Conservation (phyloP, 257 asterid species). For the Plectranthus barbatus region DNA sequence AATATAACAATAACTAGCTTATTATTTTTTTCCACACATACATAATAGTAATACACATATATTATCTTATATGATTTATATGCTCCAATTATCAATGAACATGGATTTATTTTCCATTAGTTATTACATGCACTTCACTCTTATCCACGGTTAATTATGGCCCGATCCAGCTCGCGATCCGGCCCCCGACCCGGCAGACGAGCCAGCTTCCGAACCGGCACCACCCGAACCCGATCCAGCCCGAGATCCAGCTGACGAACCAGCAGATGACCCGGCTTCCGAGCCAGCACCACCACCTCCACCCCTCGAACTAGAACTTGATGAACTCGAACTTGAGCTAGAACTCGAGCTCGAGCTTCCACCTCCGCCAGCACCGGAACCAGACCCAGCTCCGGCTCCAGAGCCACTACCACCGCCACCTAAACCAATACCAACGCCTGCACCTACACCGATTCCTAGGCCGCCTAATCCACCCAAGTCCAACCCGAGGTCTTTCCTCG, state of each 20-base stretch:
- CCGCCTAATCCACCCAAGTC: slow-evolving; percentile 44
- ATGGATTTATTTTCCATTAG: neutral
- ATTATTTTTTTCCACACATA: too few relatives aligned
- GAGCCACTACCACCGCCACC: slow-evolving; percentile 64
- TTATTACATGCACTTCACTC: neutral
- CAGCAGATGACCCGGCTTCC: slow-evolving; percentile 60
- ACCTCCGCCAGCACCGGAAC: slow-evolving; percentile 24
- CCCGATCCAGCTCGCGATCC: slow-evolving; percentile 28
- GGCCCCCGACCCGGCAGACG: slow-evolving; percentile 27
- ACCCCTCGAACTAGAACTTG: slow-evolving; percentile 26
- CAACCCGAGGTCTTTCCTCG: slow-evolving; percentile 56
- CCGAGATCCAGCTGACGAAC: slow-evolving; percentile 57
- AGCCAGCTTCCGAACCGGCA: slow-evolving; percentile 28
- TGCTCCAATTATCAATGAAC: neutral
- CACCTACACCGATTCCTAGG: slow-evolving; percentile 43
- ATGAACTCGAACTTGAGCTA: slow-evolving; percentile 25
- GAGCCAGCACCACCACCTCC: slow-evolving; percentile 39
- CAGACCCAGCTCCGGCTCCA: slow-evolving; percentile 58
- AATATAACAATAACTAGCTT: too few relatives aligned
- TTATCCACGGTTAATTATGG: neutral
- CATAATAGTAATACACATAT: too few relatives aligned
- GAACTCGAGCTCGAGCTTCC: slow-evolving; percentile 41
- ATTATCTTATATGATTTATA: too few relatives aligned
- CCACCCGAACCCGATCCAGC: slow-evolving; percentile 50
- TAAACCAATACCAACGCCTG: slow-evolving; percentile 46